Percentiles rank a stretch among this genome's conserved stretches.
These are phyloP conservation scores for Cordyceps pruinosa DNA, from an alignment of 2,329 filamentous ascomycete genomes.

Conservation along the genomic window DNA sequence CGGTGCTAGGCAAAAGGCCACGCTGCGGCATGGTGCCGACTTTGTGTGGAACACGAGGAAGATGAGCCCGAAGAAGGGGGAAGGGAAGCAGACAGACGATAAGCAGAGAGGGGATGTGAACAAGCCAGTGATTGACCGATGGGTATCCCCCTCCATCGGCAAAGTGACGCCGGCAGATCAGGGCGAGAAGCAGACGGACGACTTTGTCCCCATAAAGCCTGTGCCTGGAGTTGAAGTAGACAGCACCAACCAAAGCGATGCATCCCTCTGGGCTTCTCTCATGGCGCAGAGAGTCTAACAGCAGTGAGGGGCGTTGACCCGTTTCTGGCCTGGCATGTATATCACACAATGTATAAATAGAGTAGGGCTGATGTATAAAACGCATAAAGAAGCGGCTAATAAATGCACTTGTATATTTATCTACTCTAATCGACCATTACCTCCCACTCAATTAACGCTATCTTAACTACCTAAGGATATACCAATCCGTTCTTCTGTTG, in stretches of 20 bases:
- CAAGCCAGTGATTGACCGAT: slow-evolving; percentile 4
- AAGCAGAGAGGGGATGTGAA: background rate
- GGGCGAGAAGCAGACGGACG: background rate
- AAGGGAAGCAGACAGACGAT: background rate
- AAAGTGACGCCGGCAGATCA: background rate
- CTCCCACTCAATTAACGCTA: background rate
- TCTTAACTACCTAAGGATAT: background rate
- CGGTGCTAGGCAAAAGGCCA: background rate
- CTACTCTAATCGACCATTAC: slow-evolving; percentile 2
- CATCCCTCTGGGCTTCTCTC: slow-evolving; percentile 1
- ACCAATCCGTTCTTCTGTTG: background rate
- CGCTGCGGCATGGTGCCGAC: slow-evolving; percentile 16
- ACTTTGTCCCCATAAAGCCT: background rate
- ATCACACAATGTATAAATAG: slow-evolving; percentile 1
- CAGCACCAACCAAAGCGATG: background rate
- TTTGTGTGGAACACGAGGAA: slow-evolving; percentile 28
- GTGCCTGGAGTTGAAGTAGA: background rate
- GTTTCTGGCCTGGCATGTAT: background rate
- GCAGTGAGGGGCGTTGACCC: background rate
- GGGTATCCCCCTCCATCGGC: background rate
- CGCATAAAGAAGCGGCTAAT: slow-evolving; percentile 2
- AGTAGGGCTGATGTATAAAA: slow-evolving; percentile 3
- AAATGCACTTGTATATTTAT: slow-evolving; percentile 12
- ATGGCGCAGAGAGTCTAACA: background rate
- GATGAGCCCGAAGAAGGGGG: background rate